A percentile compares a stretch with the other conserved stretches of the same genome.
Conservation (phyloP, 441 rosid genomes). For the Pelargonium myrrhifolium region DNA sequence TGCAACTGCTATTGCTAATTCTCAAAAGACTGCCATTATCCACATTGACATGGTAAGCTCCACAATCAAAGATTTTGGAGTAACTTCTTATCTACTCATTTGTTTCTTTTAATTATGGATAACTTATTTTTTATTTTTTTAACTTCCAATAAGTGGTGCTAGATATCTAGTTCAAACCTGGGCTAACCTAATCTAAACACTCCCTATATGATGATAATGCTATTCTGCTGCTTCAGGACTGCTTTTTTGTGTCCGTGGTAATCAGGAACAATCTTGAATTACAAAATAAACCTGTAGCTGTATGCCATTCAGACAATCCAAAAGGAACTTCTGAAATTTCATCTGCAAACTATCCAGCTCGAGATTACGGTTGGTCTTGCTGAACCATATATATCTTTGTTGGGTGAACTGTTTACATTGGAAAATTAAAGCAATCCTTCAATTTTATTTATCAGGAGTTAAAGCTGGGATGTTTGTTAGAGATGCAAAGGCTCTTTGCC, state of each 20-base stretch:
- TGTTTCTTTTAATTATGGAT: slow-evolving; percentile 2
- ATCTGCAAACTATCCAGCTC: slow-evolving; percentile 91
- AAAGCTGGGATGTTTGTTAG: slow-evolving; percentile 93
- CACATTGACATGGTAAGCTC: slow-evolving; percentile 85
- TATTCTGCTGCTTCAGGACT: slow-evolving; percentile 59
- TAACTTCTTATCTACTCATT: slow-evolving; percentile 8
- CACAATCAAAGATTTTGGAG: slow-evolving; percentile 10
- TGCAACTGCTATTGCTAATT: slow-evolving; percentile 30
- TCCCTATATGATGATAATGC: slow-evolving; percentile 8
- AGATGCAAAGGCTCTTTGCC: slow-evolving; percentile 84
- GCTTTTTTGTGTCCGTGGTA: slow-evolving; percentile 88
- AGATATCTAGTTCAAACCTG: not conserved
- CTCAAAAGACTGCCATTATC: slow-evolving; percentile 38
- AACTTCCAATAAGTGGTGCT: slow-evolving; percentile 1
- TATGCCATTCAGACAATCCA: slow-evolving; percentile 83
- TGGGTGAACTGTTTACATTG: not conserved
- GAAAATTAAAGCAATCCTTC: slow-evolving; percentile 12
- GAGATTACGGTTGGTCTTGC: slow-evolving; percentile 63
- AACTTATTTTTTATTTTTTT: slow-evolving; percentile 6
- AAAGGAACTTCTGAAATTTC: slow-evolving; percentile 98
- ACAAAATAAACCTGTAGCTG: slow-evolving; percentile 77
- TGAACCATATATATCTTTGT: slow-evolving; percentile 19
- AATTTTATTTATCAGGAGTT: slow-evolving; percentile 41
- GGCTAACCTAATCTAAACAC: not conserved
- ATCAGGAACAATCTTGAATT: slow-evolving; percentile 61